These are phyloP conservation scores for Yamadazyma epiphylla DNA, from an alignment of 1,139 yeast genomes.

Conservation along the genomic window DNA sequence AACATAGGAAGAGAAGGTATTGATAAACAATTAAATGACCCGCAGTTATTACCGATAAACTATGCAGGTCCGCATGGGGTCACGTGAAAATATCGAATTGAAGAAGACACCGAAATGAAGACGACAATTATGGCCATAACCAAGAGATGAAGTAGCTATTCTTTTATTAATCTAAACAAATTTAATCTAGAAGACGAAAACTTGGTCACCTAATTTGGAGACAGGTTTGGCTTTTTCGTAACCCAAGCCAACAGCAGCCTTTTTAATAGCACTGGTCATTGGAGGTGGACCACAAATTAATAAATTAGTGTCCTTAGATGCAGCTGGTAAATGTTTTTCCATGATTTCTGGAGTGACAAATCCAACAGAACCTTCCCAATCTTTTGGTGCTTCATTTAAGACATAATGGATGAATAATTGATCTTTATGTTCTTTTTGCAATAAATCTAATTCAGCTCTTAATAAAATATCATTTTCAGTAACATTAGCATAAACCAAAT, in stretches of 20 bases:
- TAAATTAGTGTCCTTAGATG: constrained; percentile 61
- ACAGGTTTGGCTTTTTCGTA: constrained; percentile 87
- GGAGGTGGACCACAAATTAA: constrained; percentile 94
- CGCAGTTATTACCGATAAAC: no score
- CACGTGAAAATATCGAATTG: no score
- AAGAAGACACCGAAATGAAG: no score
- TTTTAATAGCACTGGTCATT: constrained; percentile 78
- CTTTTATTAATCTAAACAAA: no score
- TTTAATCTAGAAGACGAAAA: constrained; percentile 51
- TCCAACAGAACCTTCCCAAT: constrained; percentile 55
- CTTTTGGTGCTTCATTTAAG: constrained; percentile 59
- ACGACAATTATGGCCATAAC: no score
- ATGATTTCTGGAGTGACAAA: constrained; percentile 71
- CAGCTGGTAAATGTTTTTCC: constrained; percentile 51
- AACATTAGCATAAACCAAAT: constrained; percentile 76
- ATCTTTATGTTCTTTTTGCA: constrained; percentile 64
- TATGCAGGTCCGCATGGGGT: no score
- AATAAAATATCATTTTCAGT: constrained; percentile 74
- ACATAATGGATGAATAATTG: constrained; percentile 77
- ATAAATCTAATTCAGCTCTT: constrained; percentile 66
- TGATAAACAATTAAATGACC: no score
- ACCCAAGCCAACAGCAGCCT: constrained; percentile 75
- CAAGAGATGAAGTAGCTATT: no score
- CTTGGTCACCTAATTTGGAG: constrained; percentile 89
- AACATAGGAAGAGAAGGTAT: no score